These are phyloP conservation scores for Blastomyces gilchristii DNA, from an alignment of 2,329 filamentous ascomycete genomes.

Conservation along the genomic window DNA sequence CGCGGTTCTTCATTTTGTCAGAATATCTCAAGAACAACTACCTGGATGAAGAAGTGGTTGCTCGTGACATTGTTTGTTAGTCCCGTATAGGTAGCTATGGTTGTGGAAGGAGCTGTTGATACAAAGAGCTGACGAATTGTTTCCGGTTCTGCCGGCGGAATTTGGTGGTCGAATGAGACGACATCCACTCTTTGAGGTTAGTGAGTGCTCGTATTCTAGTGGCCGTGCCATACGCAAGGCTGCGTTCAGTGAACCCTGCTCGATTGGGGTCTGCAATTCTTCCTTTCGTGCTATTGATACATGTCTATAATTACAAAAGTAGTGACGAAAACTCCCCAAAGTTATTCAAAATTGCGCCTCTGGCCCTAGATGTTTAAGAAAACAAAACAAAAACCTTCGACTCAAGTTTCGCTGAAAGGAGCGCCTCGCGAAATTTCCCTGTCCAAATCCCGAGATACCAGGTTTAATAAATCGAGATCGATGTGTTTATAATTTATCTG, in stretches of 20 bases:
- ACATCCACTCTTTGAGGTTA: background rate
- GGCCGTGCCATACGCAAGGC: background rate
- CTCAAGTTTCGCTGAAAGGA: background rate
- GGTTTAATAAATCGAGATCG: constrained; percentile 19
- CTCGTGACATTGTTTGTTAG: background rate
- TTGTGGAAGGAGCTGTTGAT: background rate
- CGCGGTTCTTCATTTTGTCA: background rate
- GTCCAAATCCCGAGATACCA: background rate
- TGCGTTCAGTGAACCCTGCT: no score
- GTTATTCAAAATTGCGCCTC: background rate
- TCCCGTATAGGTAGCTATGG: background rate
- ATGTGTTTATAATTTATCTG: constrained; percentile 34
- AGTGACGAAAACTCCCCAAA: background rate
- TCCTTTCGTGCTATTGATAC: background rate
- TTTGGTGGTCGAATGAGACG: background rate
- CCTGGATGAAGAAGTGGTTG: background rate
- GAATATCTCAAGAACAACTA: background rate
- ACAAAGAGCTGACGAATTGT: background rate
- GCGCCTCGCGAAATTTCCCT: background rate
- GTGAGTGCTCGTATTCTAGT: background rate
- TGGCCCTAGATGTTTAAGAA: background rate
- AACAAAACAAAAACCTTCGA: background rate
- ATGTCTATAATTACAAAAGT: background rate
- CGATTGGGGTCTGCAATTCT: background rate
- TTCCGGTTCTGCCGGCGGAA: background rate